Base-by-base conservation (phyloP, 2,329 filamentous ascomycete genomes). In the Verticillium zaregamsianum region DNA sequence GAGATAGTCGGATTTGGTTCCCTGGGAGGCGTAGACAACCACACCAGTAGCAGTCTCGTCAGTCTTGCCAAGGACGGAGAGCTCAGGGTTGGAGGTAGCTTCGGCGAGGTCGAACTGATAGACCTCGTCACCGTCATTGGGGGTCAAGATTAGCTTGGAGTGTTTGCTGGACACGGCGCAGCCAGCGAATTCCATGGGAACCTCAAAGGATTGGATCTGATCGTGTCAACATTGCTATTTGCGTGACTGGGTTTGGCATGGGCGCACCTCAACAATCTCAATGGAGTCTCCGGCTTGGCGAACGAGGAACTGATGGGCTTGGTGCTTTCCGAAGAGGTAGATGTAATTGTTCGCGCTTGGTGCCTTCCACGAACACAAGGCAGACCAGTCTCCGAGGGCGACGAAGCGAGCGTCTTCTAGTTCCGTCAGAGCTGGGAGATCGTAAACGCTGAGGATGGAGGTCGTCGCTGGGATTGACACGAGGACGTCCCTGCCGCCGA, bases 311-410 rank as follows among this genome's bases (percentile, higher is more conserved):
- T 80, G 73, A 12, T 75, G 68, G 1, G 69, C 74, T 45, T 76
- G 67, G 0, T 65, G 69, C 66, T 82, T 82, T 5, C 79, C 79
- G 61, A 82, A 80, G 12, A 81, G 66, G 63, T 74, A 82, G 4
- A 81, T 58, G 61, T 81, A 82, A 37, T 77, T 71, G 52, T 78
- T 76, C 2, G 74, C 74, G 20, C 73, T 77, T 20, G 66, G 67
- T 59, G 75, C 79, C 64, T 72, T 77, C 79, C 78, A 82, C 11
- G 72, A 68, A 66, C 80, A 82, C 5, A 82, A 65, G 1, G 79
- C 75, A 15, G 79, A 80, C 77, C 79, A 82, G 64, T 81, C 79
- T 0, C 80, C 79, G 15, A 80, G 68, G 2, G 74, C 69, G 28
- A 69, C 74, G 12, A 72, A 69, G 40, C 71, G 64, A 3, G 74